Evolutionary conservation across 331 rosid species (phyloP).

Genomic region (Arachis monticola): DNA sequence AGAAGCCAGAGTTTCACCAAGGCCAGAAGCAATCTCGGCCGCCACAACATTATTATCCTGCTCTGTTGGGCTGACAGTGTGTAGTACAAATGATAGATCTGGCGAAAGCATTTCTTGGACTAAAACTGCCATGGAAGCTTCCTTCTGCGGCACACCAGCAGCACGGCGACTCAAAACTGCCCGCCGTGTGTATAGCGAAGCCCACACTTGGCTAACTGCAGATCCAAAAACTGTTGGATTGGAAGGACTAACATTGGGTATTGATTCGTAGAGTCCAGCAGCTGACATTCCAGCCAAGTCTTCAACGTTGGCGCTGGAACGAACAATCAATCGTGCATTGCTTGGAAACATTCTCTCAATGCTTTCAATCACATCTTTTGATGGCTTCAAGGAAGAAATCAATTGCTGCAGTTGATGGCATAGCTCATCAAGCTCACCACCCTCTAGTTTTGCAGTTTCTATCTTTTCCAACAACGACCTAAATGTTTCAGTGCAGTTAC

Average conservation of each 20-base stretch:
- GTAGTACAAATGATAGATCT: conserved; percentile 88
- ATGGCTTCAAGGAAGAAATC: conserved; percentile 65
- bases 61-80: conserved; percentile 73
- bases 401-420: conserved; percentile 80
- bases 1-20: conserved; percentile 97
- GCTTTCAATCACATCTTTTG: conserved; percentile 64
- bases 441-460: conserved; percentile 75
- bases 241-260: conserved; percentile 86
- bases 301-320: conserved; percentile 96
- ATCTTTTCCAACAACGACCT: conserved; percentile 61
- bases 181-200: conserved; percentile 85
- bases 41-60: conserved; percentile 74
- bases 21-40: conserved; percentile 96
- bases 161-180: conserved; percentile 90
- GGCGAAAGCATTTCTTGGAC: conserved; percentile 98
- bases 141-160: conserved; percentile 81
- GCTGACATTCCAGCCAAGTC: conserved; percentile 99
- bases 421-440: conserved; percentile 70
- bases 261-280: conserved; percentile 94
- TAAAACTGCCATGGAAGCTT: conserved; percentile 89
- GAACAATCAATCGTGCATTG: conserved; percentile 76
- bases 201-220: conserved; percentile 87
- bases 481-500: conserved; percentile 64
- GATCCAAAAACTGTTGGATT: conserved; percentile 69
- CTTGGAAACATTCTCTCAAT: conserved; percentile 67